Evolutionary conservation across 306 rosid species (phyloP), one percentile per base, ranked within the genome.

Genomic region (Dryas octopetala): DNA sequence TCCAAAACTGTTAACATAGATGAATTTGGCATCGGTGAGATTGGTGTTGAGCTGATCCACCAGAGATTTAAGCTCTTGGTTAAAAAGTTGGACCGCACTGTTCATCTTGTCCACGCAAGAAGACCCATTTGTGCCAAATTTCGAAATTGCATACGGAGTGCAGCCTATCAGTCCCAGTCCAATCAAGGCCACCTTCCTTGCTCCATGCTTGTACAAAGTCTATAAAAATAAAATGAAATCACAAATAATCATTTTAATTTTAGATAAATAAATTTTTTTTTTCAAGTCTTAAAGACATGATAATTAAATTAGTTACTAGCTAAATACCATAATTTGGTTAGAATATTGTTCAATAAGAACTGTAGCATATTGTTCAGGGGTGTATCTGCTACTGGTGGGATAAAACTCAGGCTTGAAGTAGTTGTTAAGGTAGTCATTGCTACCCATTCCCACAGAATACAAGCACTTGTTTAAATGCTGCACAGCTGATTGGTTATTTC

Each of bases 391-490:
- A 44, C 89, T 78, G 26, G 91, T 49, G 7, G 74, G 70, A 78
- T 84, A 89, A 45, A 41, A 45, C 32, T 50, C 32, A 23, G 95
- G 90, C 75, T 61, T 16, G 79, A 76, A 91, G 69, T 87, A 91
- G 68, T 89, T 91, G 78, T 50, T 83, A 16, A 88, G 23, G 82
- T 84, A 91, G 74, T 89, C 97, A 38, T 89, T 89, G 65, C 43
- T 82, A 3, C 97, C 97, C 9, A 89, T 81, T 26, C 52, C 71
- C 23, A 91, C 79, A 26, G 75, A 81, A 73, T 88, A 91, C 64
- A 91, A 79, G 76, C 97, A 91, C 57, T 85, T 86, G 6, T 60
- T 67, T 50, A 89, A 73, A 48, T 84, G 15, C 23, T 76, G 7
- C 11, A 6, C n/a, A 1, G 89, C 79, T 11, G 71, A 43, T 1